Percentiles rank a stretch among this genome's conserved stretches.
These are phyloP conservation scores for Dissophora globulifera DNA, from an alignment of 192 early-diverging fungal genomes.

Conservation along the genomic window DNA sequence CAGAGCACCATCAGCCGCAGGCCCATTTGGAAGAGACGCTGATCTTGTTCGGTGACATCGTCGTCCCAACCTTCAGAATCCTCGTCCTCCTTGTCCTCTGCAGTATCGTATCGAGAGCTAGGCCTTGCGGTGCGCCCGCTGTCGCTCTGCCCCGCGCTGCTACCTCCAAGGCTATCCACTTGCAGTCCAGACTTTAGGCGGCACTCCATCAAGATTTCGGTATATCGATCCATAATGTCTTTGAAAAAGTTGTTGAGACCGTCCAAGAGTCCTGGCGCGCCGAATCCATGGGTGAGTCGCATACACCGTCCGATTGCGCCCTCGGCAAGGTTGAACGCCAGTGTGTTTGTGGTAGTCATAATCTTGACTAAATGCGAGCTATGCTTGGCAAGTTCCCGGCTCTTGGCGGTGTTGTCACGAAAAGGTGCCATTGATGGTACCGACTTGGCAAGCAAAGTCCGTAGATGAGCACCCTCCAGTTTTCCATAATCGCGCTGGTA, in stretches of 20 bases:
- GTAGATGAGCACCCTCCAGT: constrained; percentile 64
- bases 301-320: constrained; percentile 61
- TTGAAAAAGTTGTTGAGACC: constrained; percentile 65
- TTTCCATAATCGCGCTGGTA: constrained; percentile 71
- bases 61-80: constrained; percentile 61
- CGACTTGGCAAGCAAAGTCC: constrained; percentile 30
- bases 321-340: constrained; percentile 55
- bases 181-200: constrained; percentile 54
- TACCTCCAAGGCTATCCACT: constrained; percentile 9
- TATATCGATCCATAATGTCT: constrained; percentile 55
- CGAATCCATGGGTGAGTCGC: constrained; percentile 73
- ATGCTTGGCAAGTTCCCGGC: constrained; percentile 54
- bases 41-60: constrained; percentile 59
- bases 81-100: constrained; percentile 33
- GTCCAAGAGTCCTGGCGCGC: constrained; percentile 60
- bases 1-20: constrained; percentile 69
- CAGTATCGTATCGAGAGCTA: constrained; percentile 15
- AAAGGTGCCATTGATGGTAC: constrained; percentile 33
- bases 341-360: constrained; percentile 40
- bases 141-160: neutral
- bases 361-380: constrained; percentile 63
- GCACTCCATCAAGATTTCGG: constrained; percentile 52
- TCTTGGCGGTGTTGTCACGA: constrained; percentile 18
- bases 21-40: constrained; percentile 77
- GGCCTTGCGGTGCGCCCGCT: constrained; percentile 1